These are phyloP conservation scores for Voacanga thouarsii DNA, from an alignment of 257 asterid genomes.

Conservation along the genomic window DNA sequence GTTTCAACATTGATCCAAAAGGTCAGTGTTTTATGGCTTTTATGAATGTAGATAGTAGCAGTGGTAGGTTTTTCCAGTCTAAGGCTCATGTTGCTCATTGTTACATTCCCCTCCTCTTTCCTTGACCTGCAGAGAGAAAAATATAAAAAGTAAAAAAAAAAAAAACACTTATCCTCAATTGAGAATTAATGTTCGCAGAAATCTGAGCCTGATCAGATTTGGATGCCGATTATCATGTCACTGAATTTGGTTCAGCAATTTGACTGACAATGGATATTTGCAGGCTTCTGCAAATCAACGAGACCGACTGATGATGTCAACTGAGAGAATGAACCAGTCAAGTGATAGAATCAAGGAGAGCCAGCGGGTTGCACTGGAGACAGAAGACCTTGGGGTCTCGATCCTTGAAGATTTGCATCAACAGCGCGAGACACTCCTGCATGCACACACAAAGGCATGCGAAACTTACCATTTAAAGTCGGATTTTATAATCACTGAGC, in stretches of 20 bases:
- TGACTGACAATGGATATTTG: conserved; percentile 19
- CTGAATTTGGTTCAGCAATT: not conserved
- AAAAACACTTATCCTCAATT: not conserved
- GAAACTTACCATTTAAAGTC: conserved; percentile 11
- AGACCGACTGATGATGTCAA: conserved; percentile 72
- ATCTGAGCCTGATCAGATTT: not conserved
- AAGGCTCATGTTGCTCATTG: not conserved
- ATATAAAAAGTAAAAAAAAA: no score
- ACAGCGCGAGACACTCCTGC: conserved; percentile 90
- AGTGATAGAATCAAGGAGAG: conserved; percentile 74
- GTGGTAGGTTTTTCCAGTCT: not conserved
- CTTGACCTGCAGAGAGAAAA: not conserved
- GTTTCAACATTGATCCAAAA: not conserved
- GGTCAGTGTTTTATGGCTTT: not conserved
- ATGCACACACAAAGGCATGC: conserved; percentile 72
- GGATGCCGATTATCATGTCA: not conserved
- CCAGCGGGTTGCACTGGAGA: conserved; percentile 79
- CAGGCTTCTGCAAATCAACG: conserved; percentile 85
- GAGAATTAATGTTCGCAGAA: not conserved
- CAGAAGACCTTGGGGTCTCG: conserved; percentile 84
- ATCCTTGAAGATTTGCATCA: conserved; percentile 88
- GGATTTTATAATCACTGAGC: no score
- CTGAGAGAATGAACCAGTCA: conserved; percentile 80
- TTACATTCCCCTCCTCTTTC: not conserved
- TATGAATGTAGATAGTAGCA: not conserved